These are phyloP conservation scores for Hypoxylon cercidicola DNA, from an alignment of 495 filamentous ascomycete species.

Conservation along the genomic window DNA sequence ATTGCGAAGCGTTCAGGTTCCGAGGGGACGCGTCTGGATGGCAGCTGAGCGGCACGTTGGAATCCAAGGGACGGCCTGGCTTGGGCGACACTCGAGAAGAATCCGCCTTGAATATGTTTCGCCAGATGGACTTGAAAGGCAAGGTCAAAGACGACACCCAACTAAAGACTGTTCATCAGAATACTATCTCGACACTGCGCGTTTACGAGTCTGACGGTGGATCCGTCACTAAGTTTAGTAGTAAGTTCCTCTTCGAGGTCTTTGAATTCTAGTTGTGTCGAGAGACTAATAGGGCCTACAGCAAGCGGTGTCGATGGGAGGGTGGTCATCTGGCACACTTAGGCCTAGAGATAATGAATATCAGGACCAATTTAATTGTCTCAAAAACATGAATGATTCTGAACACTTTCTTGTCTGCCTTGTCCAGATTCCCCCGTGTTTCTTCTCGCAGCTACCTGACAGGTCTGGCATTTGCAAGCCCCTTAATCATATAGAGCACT, in stretches of 20 bases:
- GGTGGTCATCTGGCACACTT: conserved; percentile 79
- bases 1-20: conserved; percentile 94
- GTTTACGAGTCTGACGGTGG: conserved; percentile 74
- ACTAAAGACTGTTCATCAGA: conserved; percentile 95
- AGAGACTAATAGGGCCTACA: conserved; percentile 59
- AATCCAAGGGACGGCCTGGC: conserved; percentile 76
- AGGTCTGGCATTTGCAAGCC: neutral
- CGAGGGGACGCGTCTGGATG: conserved; percentile 84
- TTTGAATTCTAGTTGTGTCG: conserved; percentile 16
- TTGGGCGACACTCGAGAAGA: conserved; percentile 61
- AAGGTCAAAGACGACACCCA: conserved; percentile 89
- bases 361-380: conserved; percentile 14
- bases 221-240: conserved; percentile 81
- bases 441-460: conserved; percentile 28
- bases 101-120: conserved; percentile 98
- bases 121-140: conserved; percentile 97
- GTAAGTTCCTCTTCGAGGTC: conserved; percentile 65
- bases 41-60: conserved; percentile 85
- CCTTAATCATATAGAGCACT: conserved; percentile 15
- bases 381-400: conserved; percentile 9
- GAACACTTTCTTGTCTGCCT: conserved; percentile 10
- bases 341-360: conserved; percentile 40
- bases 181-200: conserved; percentile 88
- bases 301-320: conserved; percentile 95
- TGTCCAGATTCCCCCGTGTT: conserved; percentile 14